Base-by-base conservation (phyloP, 1,139 yeast species). In the Candida mesenterica region DNA sequence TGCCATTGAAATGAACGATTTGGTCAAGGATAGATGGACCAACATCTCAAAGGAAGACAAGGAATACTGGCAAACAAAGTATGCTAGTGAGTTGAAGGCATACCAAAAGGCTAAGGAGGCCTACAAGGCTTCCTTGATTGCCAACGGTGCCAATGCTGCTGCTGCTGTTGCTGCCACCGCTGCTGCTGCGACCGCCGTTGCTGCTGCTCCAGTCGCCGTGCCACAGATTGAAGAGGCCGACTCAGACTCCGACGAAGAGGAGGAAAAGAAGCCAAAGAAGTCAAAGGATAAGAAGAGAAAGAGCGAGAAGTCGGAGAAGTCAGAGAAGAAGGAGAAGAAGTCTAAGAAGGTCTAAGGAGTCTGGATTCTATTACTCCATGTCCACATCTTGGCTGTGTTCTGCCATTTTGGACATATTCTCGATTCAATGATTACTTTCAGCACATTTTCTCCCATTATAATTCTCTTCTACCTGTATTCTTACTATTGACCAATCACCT, bases 11-110 rank as follows among this genome's bases (percentile, higher is more conserved):
- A 75, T 87, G 65, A 85, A 94, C 31, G 81, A 78, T 50, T 81
- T 82, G 50, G 81, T 88, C 48, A 80, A 92, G 37, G 79, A 75
- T 50, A 77, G 80, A 57, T 89, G 96, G 96, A 77, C 78, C 50
- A 74, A 69, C 32, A 66, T 88, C 54, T 55, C 79, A 37, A 83
- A 76, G 14, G 74, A 66, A 22, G 92, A 84, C 53, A 85, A 83
- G 60, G 75, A 72, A 40, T 75, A 76, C 48, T 89, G 94, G 92
- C 84, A 82, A 57, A 77, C 75, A 48, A 77, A 81, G 43, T 87
- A 88, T 59, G 77, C 74, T 44, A 72, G 72, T 36, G 86, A 84
- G 50, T 70, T 82, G 58, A 75, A 66, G 45, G 68, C 62, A 38
- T 87, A 87, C 61, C 82, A 80, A 48, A 68, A 62, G 40, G 81